Percentiles rank a stretch among this genome's conserved stretches.
These are phyloP conservation scores for Tolypocladium sp. DNA, from an alignment of 2,329 filamentous ascomycete species.

Conservation along the genomic window DNA sequence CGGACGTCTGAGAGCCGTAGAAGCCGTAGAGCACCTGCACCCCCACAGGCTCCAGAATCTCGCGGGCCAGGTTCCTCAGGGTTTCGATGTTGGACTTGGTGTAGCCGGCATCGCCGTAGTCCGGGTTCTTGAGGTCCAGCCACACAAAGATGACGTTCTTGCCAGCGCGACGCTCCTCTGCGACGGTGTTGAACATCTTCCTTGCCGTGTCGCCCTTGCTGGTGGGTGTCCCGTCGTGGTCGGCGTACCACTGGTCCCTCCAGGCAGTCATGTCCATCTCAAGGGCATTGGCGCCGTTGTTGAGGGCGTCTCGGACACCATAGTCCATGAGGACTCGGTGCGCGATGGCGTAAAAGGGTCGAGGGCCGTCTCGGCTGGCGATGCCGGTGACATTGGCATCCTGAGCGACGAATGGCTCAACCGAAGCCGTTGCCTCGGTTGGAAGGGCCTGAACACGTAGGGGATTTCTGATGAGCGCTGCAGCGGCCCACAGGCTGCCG, in stretches of 20 bases:
- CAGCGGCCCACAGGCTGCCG: not conserved
- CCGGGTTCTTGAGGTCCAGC: conserved; percentile 6
- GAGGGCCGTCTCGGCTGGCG: not conserved
- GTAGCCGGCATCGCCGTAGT: not conserved
- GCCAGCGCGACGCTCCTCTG: not conserved
- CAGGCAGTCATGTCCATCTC: conserved; percentile 2
- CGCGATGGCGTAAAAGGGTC: conserved; percentile 5
- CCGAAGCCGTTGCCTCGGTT: not conserved
- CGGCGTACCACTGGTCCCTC: conserved; percentile 3
- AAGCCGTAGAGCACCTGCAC: conserved; percentile 6
- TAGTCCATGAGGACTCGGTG: not conserved
- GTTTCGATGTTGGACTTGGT: not conserved
- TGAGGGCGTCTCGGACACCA: conserved; percentile 1
- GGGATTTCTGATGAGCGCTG: not conserved
- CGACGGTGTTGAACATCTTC: not conserved
- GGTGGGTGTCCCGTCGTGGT: not conserved
- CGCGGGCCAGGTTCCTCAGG: conserved; percentile 1
- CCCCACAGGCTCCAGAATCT: not conserved
- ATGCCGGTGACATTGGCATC: not conserved
- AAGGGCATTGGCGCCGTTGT: conserved; percentile 4
- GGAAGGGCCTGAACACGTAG: not conserved
- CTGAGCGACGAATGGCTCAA: not conserved
- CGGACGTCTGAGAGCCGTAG: not conserved
- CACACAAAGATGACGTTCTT: conserved; percentile 5
- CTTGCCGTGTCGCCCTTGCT: not conserved